Base-by-base conservation (phyloP, 495 filamentous ascomycete genomes). In the Neurospora sublineolata region DNA sequence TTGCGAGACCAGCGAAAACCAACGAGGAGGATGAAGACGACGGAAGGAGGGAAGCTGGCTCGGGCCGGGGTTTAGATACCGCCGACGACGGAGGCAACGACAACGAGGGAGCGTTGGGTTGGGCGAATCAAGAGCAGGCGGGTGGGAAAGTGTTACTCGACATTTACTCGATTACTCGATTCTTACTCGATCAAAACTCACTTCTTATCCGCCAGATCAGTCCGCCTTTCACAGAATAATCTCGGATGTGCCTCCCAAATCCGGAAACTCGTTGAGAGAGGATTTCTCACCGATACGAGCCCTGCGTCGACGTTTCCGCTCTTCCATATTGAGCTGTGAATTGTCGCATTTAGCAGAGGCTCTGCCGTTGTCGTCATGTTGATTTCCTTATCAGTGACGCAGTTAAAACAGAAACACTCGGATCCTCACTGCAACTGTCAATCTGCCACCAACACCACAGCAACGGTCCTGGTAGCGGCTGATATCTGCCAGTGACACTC, bases 111-210 rank as follows among this genome's bases (percentile, higher is more conserved):
- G 23, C 42, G 42, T 46, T 46, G 18, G 37, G 8, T 33, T 69
- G 68, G 8, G 23, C 68, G 38, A 42, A 30, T 30, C 37, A 52
- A 30, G 39, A 30, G 18, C 38, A n/a, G 39, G 39, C 9, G 5
- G 23, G 38, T 69, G 18, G 30, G 20, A 58, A 69, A 52, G 27
- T 30, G 39, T 64, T 64, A 64, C 52, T 46, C 16, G 40, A 37
- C 37, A 46, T 7, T 37, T 70, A 67, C 64, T 71, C 69, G 39
- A 72, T 80, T 79, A 79, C 79, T 78, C 76, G 77, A 79, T 75
- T 37, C 69, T 80, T 80, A 80, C 79, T 80, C 79, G 78, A 80
- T 79, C 38, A 74, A 79, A 80, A 80, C 77, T 76, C 75, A 52
- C 3, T 16, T 39, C 37, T 27, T 12, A 37, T 38, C 20, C 36